These are phyloP conservation scores for Choricystis sp. DNA, from an alignment of 139 green algal genomes.

Conservation along the genomic window DNA sequence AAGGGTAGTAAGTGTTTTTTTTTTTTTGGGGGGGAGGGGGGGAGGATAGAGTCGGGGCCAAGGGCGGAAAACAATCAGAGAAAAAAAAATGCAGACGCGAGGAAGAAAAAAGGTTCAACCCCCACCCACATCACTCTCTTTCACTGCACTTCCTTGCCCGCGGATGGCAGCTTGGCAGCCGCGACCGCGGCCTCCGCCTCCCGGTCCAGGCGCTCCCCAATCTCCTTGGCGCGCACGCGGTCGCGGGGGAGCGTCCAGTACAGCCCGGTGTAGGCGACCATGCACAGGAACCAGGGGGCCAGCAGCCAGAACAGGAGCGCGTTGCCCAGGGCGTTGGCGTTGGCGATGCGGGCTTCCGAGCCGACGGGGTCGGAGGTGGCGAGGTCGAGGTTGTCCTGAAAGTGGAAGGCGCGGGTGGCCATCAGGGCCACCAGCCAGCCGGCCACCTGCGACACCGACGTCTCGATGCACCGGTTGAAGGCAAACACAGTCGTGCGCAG, in stretches of 20 bases:
- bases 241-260: neutral
- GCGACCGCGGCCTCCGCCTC: neutral
- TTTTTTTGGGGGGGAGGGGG: too few relatives aligned
- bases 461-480: slow-evolving; percentile 58
- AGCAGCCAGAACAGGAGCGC: slow-evolving; percentile 18
- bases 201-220: neutral
- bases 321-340: slow-evolving; percentile 16
- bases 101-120: neutral
- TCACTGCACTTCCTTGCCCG: too few relatives aligned
- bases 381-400: neutral
- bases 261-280: slow-evolving; percentile 18
- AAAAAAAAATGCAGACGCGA: neutral
- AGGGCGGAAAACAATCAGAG: too few relatives aligned
- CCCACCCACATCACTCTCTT: too few relatives aligned
- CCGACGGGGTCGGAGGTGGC: too few relatives aligned
- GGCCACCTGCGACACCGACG: slow-evolving; percentile 6
- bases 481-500: slow-evolving; percentile 59
- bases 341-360: slow-evolving; percentile 2
- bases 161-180: neutral
- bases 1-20: too few relatives aligned
- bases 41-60: too few relatives aligned
- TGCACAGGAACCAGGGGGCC: slow-evolving; percentile 22
- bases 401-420: neutral
- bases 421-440: neutral
- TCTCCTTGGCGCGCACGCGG: neutral